Conservation (phyloP, 2,329 filamentous ascomycete species). For the Cyanodermella asteris region DNA sequence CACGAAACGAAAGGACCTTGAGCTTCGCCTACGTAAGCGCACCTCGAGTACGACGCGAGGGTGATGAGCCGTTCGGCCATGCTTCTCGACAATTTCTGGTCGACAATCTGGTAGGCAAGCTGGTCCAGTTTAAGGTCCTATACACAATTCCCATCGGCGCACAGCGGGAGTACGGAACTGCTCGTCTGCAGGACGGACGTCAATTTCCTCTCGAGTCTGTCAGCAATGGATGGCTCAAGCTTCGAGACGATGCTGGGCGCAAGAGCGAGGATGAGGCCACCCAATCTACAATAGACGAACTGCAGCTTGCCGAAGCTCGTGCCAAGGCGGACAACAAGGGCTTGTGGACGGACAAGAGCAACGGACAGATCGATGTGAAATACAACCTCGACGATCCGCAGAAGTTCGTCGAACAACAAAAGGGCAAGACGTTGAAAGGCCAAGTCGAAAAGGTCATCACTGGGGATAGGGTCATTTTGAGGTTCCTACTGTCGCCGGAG, state of each 20-base stretch:
- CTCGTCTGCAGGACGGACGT: slow-evolving; percentile 53
- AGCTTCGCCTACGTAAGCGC: slow-evolving; percentile 85
- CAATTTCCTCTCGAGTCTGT: slow-evolving; percentile 63
- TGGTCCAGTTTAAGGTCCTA: slow-evolving; percentile 61
- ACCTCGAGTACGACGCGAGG: slow-evolving; percentile 67
- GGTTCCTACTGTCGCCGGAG: slow-evolving; percentile 57
- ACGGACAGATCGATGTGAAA: slow-evolving; percentile 47
- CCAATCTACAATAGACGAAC: slow-evolving; percentile 46
- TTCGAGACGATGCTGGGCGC: slow-evolving; percentile 80
- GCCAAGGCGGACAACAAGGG: slow-evolving; percentile 65
- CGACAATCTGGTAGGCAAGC: slow-evolving; percentile 63
- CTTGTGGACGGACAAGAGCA: slow-evolving; percentile 47
- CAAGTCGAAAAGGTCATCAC: slow-evolving; percentile 80
- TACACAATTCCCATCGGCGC: slow-evolving; percentile 63
- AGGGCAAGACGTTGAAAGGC: slow-evolving; percentile 64
- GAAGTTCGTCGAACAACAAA: slow-evolving; percentile 57
- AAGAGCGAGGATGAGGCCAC: slow-evolving; percentile 72
- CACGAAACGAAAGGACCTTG: slow-evolving; percentile 60
- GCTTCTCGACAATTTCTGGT: slow-evolving; percentile 86
- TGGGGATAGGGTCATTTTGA: slow-evolving; percentile 71
- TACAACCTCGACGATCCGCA: slow-evolving; percentile 63
- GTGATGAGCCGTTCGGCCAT: slow-evolving; percentile 81
- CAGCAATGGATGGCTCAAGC: slow-evolving; percentile 75
- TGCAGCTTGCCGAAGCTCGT: slow-evolving; percentile 56
- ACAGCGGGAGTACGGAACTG: slow-evolving; percentile 70